These are phyloP conservation scores for Hypoxylon intermedium DNA, from an alignment of 495 filamentous ascomycete species.

Conservation along the genomic window DNA sequence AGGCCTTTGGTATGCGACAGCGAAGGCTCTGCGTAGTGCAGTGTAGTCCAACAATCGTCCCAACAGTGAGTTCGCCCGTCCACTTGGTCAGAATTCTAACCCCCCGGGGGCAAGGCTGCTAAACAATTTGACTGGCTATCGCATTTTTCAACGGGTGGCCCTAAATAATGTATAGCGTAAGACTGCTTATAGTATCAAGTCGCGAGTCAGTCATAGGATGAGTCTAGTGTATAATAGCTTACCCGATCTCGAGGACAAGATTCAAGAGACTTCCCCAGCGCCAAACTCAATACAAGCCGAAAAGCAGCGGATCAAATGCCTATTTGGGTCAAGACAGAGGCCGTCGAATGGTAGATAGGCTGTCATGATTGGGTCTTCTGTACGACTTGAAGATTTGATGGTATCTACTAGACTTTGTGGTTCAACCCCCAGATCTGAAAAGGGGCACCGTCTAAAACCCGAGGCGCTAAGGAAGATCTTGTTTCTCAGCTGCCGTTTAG, in stretches of 20 bases:
- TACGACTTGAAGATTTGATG: neutral
- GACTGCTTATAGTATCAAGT: neutral
- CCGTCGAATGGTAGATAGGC: neutral
- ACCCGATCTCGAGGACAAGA: neutral
- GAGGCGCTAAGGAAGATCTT: no score
- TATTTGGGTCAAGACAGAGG: neutral
- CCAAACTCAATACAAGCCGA: constrained; percentile 2
- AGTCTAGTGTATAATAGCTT: neutral
- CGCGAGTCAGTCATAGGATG: constrained; percentile 19
- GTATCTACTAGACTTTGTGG: neutral
- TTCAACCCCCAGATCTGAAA: no score
- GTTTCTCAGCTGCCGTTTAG: no score
- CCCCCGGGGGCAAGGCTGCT: constrained; percentile 5
- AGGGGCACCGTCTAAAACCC: no score
- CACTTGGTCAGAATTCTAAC: constrained; percentile 7
- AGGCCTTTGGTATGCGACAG: neutral
- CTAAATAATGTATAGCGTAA: constrained; percentile 2
- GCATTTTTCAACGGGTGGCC: neutral
- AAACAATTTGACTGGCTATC: constrained; percentile 1
- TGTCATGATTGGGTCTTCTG: neutral
- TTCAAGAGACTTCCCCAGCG: neutral
- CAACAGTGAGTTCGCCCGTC: neutral
- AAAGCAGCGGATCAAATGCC: neutral
- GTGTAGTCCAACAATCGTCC: neutral
- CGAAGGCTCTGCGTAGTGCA: neutral